Conservation (phyloP, 352 stramenopile species). For the Pythium phragmitis region DNA sequence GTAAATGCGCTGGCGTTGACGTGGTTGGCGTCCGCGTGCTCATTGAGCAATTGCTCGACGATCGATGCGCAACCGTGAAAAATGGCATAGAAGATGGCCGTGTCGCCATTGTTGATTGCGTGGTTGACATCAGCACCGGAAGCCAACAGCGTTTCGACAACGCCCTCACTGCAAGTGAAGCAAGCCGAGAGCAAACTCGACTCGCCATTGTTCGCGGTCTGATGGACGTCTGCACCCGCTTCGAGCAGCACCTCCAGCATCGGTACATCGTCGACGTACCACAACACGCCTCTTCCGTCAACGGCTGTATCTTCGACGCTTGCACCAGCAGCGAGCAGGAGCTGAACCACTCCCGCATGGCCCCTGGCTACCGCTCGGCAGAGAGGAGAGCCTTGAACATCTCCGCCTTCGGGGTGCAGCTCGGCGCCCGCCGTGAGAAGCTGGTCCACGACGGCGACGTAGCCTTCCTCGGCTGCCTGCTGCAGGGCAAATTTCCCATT, state of each 20-base stretch:
- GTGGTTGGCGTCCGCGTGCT: neutral
- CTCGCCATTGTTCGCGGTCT: neutral
- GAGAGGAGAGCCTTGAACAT: neutral
- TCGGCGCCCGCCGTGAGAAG: neutral
- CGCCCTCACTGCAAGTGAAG: too few species aligned
- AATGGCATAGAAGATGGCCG: neutral
- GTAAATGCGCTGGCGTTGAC: neutral
- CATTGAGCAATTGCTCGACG: neutral
- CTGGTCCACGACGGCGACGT: neutral
- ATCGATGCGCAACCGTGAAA: neutral
- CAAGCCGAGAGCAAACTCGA: neutral
- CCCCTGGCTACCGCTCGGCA: neutral
- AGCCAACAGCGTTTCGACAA: neutral
- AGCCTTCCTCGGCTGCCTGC: neutral
- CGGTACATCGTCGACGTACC: neutral
- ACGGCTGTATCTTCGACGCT: neutral
- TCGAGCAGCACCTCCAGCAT: neutral
- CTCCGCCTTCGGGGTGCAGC: neutral
- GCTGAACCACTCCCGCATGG: neutral
- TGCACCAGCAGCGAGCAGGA: neutral
- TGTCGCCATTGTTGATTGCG: neutral
- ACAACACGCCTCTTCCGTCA: neutral
- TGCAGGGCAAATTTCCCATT: neutral
- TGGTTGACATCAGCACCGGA: neutral
- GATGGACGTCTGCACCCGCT: neutral